Percentiles rank a stretch among this genome's conserved stretches.
phyloP scores from a whole-genome alignment of 2,329 filamentous ascomycete genomes.

The Fusarium sp. region DNA sequence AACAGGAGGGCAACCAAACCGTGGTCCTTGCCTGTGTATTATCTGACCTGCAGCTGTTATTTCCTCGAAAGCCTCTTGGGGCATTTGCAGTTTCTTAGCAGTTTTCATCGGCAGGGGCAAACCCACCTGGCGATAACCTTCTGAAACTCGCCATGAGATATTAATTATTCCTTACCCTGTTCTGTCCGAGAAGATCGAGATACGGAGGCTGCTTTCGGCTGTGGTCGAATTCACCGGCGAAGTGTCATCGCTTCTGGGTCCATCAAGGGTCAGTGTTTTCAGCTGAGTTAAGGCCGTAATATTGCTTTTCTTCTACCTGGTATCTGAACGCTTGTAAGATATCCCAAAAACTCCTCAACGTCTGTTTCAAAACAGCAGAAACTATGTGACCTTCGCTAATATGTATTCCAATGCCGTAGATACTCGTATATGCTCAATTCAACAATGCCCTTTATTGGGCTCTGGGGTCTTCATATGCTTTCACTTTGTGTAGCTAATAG shows the following conservation, averaged over 20 bases:
- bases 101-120: slow-evolving; percentile 10
- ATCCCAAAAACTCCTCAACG: slow-evolving; percentile 6
- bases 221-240: slow-evolving; percentile 7
- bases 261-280: background rate
- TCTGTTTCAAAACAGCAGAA: background rate
- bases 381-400: slow-evolving; percentile 26
- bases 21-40: background rate
- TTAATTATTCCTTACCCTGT: background rate
- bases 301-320: slow-evolving; percentile 20
- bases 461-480: background rate
- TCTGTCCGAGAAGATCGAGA: slow-evolving; percentile 3
- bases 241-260: slow-evolving; percentile 27
- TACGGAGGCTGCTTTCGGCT: slow-evolving; percentile 11
- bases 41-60: too few relatives aligned
- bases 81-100: background rate
- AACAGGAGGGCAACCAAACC: background rate
- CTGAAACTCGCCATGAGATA: slow-evolving; percentile 23
- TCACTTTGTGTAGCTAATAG: slow-evolving; percentile 1
- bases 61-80: background rate
- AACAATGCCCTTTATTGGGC: slow-evolving; percentile 5
- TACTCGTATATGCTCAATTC: slow-evolving; percentile 28
- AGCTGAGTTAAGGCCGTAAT: background rate
- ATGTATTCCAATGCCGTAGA: slow-evolving; percentile 22
- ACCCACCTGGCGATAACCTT: background rate
- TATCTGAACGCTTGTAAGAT: slow-evolving; percentile 19